Evolutionary conservation across 331 rosid species (phyloP).

Genomic region (Rosa hybrid): DNA sequence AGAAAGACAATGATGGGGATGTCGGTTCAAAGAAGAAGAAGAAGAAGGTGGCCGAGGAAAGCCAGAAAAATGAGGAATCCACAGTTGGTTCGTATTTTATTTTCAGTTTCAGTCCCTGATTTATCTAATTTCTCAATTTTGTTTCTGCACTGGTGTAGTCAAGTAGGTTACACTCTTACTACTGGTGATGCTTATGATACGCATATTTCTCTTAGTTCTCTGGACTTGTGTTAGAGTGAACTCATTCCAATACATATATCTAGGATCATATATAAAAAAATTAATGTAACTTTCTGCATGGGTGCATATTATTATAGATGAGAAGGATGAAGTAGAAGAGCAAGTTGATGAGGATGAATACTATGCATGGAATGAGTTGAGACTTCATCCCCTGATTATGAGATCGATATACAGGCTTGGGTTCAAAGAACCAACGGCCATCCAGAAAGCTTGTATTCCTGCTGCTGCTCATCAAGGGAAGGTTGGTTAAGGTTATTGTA

Average conservation of each 20-base stretch:
- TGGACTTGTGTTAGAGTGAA: no score
- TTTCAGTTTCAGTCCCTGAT: background rate
- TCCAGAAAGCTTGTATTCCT: slow-evolving; percentile 92
- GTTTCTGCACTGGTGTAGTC: no score
- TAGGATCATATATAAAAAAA: no score
- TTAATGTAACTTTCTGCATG: background rate
- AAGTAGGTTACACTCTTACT: no score
- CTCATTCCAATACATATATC: no score
- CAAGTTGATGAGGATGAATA: slow-evolving; percentile 65
- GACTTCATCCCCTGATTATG: slow-evolving; percentile 86
- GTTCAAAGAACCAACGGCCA: slow-evolving; percentile 89
- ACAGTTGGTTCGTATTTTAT: slow-evolving; percentile 20
- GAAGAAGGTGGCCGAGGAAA: slow-evolving; percentile 30
- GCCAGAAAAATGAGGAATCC: slow-evolving; percentile 29
- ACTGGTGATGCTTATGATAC: no score
- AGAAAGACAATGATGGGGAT: slow-evolving; percentile 26
- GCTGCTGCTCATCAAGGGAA: slow-evolving; percentile 98
- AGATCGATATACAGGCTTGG: slow-evolving; percentile 75
- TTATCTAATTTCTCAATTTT: background rate
- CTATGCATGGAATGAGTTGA: slow-evolving; percentile 85
- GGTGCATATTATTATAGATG: slow-evolving; percentile 30
- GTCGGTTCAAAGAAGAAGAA: slow-evolving; percentile 11
- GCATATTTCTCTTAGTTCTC: no score
- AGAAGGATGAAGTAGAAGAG: slow-evolving; percentile 42
- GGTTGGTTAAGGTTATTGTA: slow-evolving; percentile 55